Percentiles rank a stretch among this genome's conserved stretches.
phyloP scores from a whole-genome alignment of 352 stramenopile species.

The Globisporangium cystogenes region DNA sequence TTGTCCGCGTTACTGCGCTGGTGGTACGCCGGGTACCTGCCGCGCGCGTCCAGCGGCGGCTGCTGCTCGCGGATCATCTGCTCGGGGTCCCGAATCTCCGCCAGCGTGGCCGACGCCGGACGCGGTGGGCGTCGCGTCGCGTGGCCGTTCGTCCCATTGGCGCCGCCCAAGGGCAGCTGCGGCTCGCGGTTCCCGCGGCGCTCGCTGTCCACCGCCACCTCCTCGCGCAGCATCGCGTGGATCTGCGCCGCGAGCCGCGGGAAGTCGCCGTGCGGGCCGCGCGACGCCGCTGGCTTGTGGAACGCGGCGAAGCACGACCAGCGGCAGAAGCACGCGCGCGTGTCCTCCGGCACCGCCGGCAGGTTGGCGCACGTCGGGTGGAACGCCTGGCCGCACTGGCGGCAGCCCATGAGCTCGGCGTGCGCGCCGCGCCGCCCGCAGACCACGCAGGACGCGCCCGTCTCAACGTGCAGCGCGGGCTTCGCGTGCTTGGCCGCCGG shows the following conservation, averaged over 20 bases:
- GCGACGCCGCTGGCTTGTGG: constrained; percentile 14
- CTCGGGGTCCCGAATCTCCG: not conserved
- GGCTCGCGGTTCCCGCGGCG: too few species aligned
- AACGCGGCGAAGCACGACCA: constrained; percentile 58
- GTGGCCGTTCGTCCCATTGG: not conserved
- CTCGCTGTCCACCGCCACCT: not conserved
- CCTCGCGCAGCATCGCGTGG: constrained; percentile 25
- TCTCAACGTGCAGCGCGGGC: constrained; percentile 3
- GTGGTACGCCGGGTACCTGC: not conserved
- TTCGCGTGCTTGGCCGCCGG: constrained; percentile 2
- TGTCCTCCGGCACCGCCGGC: constrained; percentile 50
- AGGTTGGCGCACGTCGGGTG: constrained; percentile 63
- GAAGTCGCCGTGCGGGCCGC: constrained; percentile 23
- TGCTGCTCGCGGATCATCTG: not conserved
- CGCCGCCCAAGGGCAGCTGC: not conserved
- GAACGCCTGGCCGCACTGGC: constrained; percentile 44
- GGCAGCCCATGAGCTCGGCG: constrained; percentile 42
- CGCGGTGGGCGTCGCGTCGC: not conserved
- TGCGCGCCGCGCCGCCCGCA: constrained; percentile 7
- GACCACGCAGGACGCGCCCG: constrained; percentile 8
- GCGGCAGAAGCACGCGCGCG: constrained; percentile 53
- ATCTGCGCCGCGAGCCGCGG: constrained; percentile 39
- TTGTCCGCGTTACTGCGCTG: not conserved
- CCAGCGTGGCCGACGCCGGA: not conserved
- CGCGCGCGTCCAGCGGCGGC: not conserved